These are phyloP conservation scores for Chalaropsis thielavioides DNA, from an alignment of 2,329 filamentous ascomycete genomes.

Conservation along the genomic window DNA sequence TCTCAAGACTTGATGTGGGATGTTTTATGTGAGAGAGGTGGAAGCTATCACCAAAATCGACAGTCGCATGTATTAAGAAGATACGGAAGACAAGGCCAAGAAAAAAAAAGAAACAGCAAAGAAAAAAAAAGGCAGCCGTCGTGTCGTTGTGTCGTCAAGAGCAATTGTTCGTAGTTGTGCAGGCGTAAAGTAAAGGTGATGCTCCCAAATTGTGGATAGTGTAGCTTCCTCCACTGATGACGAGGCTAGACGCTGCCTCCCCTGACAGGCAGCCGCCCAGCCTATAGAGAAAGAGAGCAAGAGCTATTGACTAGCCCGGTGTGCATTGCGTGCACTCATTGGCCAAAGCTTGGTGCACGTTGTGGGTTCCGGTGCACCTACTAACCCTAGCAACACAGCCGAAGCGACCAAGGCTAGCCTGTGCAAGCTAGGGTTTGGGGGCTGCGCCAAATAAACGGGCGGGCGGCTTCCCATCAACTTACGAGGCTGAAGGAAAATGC, in stretches of 20 bases:
- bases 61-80: neutral
- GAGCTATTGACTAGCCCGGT: neutral
- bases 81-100: neutral
- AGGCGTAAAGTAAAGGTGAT: neutral
- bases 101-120: constrained; percentile 1
- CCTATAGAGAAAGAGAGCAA: too few relatives aligned
- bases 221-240: constrained; percentile 31
- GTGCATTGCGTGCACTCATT: neutral
- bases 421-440: too few relatives aligned
- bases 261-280: constrained; percentile 13
- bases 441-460: too few relatives aligned
- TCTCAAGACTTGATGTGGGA: constrained; percentile 6
- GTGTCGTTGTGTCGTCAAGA: neutral
- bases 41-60: neutral
- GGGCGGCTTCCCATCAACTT: too few relatives aligned
- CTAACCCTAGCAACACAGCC: too few relatives aligned
- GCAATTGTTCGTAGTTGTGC: constrained; percentile 19
- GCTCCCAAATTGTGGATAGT: neutral
- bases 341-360: neutral
- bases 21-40: constrained; percentile 20
- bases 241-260: constrained; percentile 41
- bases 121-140: neutral
- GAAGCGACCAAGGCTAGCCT: too few relatives aligned
- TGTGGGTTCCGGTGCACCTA: too few relatives aligned
- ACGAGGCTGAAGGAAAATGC: neutral